phyloP scores from a whole-genome alignment of 805 yeast genomes.

The Torulaspora delbrueckii region DNA sequence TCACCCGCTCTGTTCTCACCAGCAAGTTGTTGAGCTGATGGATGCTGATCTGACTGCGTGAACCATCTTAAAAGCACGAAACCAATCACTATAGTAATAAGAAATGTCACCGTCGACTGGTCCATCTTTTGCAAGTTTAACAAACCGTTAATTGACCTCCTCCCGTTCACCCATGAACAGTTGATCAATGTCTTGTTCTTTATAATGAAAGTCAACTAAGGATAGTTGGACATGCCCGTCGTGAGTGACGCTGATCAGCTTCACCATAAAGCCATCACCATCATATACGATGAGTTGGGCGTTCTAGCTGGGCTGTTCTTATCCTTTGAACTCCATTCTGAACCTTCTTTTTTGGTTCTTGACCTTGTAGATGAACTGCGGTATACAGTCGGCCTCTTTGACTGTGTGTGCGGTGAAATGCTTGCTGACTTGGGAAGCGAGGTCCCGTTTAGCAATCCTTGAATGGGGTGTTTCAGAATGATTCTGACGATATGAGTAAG shows the following conservation, averaged over 20 bases:
- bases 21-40: conserved; percentile 26
- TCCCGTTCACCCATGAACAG: not conserved
- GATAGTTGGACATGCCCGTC: not conserved
- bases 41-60: conserved; percentile 52
- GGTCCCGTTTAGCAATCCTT: conserved; percentile 53
- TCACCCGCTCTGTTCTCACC: not conserved
- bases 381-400: conserved; percentile 80
- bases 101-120: conserved; percentile 48
- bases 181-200: not conserved
- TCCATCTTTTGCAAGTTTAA: conserved; percentile 41
- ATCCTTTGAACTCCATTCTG: conserved; percentile 36
- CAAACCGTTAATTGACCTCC: not conserved
- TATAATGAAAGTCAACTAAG: not conserved
- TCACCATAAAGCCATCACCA: not conserved
- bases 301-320: not conserved
- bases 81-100: conserved; percentile 46
- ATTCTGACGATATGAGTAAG: conserved; percentile 38
- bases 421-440: conserved; percentile 55
- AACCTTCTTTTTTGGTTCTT: conserved; percentile 56
- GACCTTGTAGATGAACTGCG: conserved; percentile 83
- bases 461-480: conserved; percentile 26
- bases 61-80: conserved; percentile 64
- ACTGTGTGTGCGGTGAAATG: conserved; percentile 60
- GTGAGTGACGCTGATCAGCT: conserved; percentile 2
- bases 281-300: not conserved